Conservation (phyloP, 1,139 yeast species). For the Kodamaea ohmeri region DNA sequence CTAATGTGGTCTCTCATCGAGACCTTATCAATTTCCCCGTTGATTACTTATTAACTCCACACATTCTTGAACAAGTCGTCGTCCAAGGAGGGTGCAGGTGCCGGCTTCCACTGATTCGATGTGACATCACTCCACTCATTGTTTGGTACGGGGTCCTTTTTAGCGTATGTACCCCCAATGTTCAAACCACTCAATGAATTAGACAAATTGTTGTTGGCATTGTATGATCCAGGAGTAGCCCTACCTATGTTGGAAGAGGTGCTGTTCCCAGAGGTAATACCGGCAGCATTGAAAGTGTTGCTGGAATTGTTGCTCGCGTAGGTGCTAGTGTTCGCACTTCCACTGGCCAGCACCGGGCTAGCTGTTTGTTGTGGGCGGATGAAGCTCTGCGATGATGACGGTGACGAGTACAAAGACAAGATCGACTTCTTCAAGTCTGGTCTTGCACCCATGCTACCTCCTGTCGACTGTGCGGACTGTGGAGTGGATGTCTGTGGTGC, state of each 20-base stretch:
- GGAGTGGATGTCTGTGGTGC: slow-evolving; percentile 8
- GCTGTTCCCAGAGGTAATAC: background rate
- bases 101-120: slow-evolving; percentile 12
- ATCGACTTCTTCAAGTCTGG: slow-evolving; percentile 86
- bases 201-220: slow-evolving; percentile 21
- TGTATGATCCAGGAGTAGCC: slow-evolving; percentile 11
- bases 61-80: slow-evolving; percentile 47
- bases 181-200: slow-evolving; percentile 38
- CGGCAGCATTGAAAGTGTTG: background rate
- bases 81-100: slow-evolving; percentile 25
- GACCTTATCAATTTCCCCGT: background rate
- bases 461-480: slow-evolving; percentile 36
- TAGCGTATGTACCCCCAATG: slow-evolving; percentile 18
- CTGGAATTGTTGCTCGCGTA: background rate
- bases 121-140: slow-evolving; percentile 40
- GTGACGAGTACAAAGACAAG: slow-evolving; percentile 80
- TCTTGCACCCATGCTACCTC: slow-evolving; percentile 36
- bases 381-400: slow-evolving; percentile 37
- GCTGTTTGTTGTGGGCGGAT: slow-evolving; percentile 25
- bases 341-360: slow-evolving; percentile 7
- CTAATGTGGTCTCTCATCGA: background rate
- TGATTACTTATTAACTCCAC: slow-evolving; percentile 17
- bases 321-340: background rate
- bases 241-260: slow-evolving; percentile 6
- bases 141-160: slow-evolving; percentile 22